phyloP scores from a whole-genome alignment of 2,329 filamentous ascomycete genomes.

The Neopestalotiopsis sp. region DNA sequence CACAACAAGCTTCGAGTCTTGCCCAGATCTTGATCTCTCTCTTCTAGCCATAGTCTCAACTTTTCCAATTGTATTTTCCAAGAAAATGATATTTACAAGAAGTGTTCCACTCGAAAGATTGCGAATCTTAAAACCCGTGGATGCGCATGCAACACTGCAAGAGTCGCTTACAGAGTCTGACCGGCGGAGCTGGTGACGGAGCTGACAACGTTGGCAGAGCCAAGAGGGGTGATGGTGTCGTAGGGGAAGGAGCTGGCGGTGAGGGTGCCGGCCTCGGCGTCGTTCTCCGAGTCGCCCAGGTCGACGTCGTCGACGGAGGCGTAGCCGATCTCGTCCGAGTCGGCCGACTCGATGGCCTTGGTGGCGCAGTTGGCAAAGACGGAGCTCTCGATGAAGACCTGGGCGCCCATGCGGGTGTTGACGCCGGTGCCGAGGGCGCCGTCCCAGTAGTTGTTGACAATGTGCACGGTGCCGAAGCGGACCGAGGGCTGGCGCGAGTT shows the following conservation, averaged over 20 bases:
- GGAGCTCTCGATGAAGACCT: constrained; percentile 56
- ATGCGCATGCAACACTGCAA: too few relatives aligned
- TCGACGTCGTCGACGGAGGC: constrained; percentile 46
- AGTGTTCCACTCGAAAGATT: neutral
- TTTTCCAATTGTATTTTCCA: neutral
- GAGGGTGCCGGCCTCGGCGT: constrained; percentile 30
- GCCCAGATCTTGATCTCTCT: neutral
- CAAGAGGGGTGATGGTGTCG: constrained; percentile 53
- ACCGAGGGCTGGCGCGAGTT: constrained; percentile 67
- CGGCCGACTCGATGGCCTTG: constrained; percentile 38
- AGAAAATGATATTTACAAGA: constrained; percentile 8
- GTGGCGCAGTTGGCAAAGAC: constrained; percentile 32
- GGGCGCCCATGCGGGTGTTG: constrained; percentile 57
- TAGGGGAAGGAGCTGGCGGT: constrained; percentile 52
- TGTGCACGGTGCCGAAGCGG: constrained; percentile 70
- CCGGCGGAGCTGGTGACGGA: constrained; percentile 46
- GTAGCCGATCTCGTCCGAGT: constrained; percentile 47
- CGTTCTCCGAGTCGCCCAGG: constrained; percentile 43
- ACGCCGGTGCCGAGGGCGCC: constrained; percentile 51
- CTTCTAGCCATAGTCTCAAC: neutral
- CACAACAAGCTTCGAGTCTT: neutral
- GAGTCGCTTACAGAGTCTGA: constrained; percentile 37
- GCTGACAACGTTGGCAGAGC: constrained; percentile 49
- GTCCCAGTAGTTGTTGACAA: constrained; percentile 48
- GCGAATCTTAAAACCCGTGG: neutral